phyloP scores from a whole-genome alignment of 2,329 filamentous ascomycete genomes.

The Graphiopsis chlorocephala region DNA sequence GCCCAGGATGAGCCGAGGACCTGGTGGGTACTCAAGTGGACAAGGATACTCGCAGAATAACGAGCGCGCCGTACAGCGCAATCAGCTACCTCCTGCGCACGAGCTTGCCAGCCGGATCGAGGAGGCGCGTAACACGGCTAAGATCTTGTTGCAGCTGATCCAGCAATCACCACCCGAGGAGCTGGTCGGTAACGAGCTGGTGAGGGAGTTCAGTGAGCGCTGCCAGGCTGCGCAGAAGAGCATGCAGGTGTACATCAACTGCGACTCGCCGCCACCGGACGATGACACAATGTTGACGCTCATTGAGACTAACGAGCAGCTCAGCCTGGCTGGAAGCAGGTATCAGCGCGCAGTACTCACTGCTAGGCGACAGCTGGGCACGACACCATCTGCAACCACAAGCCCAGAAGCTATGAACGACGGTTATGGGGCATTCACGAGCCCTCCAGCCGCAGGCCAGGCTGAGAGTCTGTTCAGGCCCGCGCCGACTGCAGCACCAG shows the following conservation, averaged over 20 bases:
- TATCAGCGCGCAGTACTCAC: slow-evolving; percentile 75
- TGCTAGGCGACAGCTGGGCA: slow-evolving; percentile 48
- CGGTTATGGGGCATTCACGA: slow-evolving; percentile 6
- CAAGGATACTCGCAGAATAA: not conserved
- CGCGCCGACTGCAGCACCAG: slow-evolving; percentile 1
- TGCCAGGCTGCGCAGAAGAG: slow-evolving; percentile 77
- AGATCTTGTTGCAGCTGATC: slow-evolving; percentile 86
- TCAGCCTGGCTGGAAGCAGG: slow-evolving; percentile 76
- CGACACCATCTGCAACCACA: slow-evolving; percentile 15
- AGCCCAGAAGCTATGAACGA: slow-evolving; percentile 14
- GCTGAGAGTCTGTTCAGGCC: slow-evolving; percentile 12
- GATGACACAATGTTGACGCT: slow-evolving; percentile 91
- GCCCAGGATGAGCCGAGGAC: slow-evolving; percentile 13
- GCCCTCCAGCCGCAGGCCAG: slow-evolving; percentile 3
- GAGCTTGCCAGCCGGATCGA: slow-evolving; percentile 83
- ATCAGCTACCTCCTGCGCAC: slow-evolving; percentile 59
- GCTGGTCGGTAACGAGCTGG: slow-evolving; percentile 77
- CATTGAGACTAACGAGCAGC: slow-evolving; percentile 90
- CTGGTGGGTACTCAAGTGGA: not conserved
- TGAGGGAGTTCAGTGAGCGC: slow-evolving; percentile 86
- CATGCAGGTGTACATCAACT: slow-evolving; percentile 81
- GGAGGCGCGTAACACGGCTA: slow-evolving; percentile 86
- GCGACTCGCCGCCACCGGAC: slow-evolving; percentile 76
- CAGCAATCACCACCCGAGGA: slow-evolving; percentile 78
- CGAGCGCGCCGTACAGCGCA: slow-evolving; percentile 5